Evolutionary conservation across 371 early-diverging fungal species (phyloP).

Genomic region (Mortierella polycephala): DNA sequence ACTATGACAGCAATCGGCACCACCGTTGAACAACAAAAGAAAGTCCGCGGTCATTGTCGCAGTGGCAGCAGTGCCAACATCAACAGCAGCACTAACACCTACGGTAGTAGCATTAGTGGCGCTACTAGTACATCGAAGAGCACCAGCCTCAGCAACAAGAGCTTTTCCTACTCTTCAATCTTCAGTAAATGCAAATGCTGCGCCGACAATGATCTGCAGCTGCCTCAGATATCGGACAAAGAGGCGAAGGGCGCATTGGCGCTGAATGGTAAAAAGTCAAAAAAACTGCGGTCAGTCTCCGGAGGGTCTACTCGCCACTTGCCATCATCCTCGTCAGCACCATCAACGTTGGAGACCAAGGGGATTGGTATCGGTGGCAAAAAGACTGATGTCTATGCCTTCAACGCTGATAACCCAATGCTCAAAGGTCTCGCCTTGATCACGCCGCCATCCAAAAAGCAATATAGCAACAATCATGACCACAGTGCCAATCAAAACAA

Average conservation of each 20-base stretch:
- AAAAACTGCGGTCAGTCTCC: constrained; percentile 22
- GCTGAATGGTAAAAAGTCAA: constrained; percentile 12
- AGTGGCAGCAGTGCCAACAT: background rate
- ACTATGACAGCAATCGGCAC: background rate
- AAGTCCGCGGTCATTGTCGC: background rate
- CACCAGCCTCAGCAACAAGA: background rate
- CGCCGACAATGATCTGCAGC: constrained; percentile 5
- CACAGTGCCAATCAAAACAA: background rate
- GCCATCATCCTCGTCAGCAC: background rate
- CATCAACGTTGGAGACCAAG: background rate
- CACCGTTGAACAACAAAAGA: background rate
- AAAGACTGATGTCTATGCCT: constrained; percentile 9
- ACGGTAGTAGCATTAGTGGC: too few relatives aligned
- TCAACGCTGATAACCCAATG: constrained; percentile 24
- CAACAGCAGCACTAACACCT: too few relatives aligned
- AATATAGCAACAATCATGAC: background rate
- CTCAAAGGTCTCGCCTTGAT: constrained; percentile 26
- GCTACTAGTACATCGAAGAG: background rate
- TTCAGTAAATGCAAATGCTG: background rate
- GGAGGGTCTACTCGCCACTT: background rate
- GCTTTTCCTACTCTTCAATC: too few relatives aligned
- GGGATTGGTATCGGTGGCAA: background rate
- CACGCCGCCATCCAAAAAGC: constrained; percentile 12
- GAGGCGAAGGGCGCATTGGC: background rate
- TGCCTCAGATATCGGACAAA: background rate